Evolutionary conservation across 2,329 filamentous ascomycete genomes (phyloP), one percentile per base, ranked within the genome.

Genomic region (Ramularia endophylla): DNA sequence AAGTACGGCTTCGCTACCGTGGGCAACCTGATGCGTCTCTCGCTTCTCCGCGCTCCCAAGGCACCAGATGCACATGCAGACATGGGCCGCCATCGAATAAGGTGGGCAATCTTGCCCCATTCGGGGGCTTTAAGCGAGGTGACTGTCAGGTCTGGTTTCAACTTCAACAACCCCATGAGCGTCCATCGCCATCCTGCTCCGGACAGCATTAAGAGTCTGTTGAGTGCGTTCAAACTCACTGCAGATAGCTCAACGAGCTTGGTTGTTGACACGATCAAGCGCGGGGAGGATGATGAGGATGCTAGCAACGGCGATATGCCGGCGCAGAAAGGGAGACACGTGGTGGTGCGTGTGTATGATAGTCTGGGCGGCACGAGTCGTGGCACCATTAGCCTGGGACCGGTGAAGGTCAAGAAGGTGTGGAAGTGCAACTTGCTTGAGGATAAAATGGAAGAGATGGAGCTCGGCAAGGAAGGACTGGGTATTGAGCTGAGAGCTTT

Each of bases 1-100:
- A 95, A 95, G 65, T 97, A 95, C 60, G 90, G 90, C 13, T 97
- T 97, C 60, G 90, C 90, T 16, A 94, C 88, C 11, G 80, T 77
- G 34, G 90, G 90, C 31, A 92, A 85, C 60, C 64, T 88, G 41
- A 97, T 97, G 90, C 81, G 90, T 4, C 72, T 97, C 8, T 89
- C 83, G 11, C 74, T 97, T 15, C 75, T 95, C 13, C 81, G 90
- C 29, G 81, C 88, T 5, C 85, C 90, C 16, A 97, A 97, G 62
- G 89, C 90, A 0, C 90, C 90, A 1, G 90, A 97, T 62, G 88
- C 80, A 5, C 83, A 95, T 57, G 90, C 90, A 29, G 90, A 97
- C 61, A 95, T 97, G 88, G 90, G 65, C 34, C 51, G 52, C 36
- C 90, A 97, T 63, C 75, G 75, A 48, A 94, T 95, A 54, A 82